Percentiles rank a stretch among this genome's conserved stretches.
These are phyloP conservation scores for Boletus rubroflammeus DNA, from an alignment of 768 basidiomycete genomes.

Conservation along the genomic window DNA sequence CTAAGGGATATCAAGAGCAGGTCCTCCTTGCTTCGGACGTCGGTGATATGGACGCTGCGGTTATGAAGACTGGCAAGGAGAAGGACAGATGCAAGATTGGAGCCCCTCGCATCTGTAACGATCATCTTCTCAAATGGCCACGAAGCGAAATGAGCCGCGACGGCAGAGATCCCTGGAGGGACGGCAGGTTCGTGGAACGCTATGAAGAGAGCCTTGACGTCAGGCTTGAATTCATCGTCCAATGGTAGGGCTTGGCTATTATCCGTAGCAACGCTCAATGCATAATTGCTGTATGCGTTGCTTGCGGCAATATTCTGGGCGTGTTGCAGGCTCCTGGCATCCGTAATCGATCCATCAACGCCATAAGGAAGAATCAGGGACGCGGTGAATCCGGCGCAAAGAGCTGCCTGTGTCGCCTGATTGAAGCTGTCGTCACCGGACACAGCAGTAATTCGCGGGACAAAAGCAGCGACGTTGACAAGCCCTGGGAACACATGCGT, in stretches of 20 bases:
- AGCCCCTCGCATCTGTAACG: conserved; percentile 87
- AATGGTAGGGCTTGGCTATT: conserved; percentile 58
- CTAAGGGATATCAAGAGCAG: conserved; percentile 87
- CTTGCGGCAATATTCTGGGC: conserved; percentile 62
- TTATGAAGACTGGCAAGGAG: conserved; percentile 91
- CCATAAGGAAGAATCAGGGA: conserved; percentile 76
- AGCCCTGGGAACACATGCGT: conserved; percentile 91
- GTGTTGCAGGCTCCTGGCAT: conserved; percentile 62
- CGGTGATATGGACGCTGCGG: conserved; percentile 85
- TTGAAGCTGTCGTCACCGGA: conserved; percentile 54
- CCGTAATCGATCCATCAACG: conserved; percentile 56
- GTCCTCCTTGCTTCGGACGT: conserved; percentile 84
- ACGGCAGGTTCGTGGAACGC: conserved; percentile 56
- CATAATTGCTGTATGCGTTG: conserved; percentile 82
- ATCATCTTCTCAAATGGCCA: conserved; percentile 95
- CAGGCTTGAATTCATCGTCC: conserved; percentile 73
- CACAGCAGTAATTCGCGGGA: conserved; percentile 59
- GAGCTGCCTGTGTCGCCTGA: conserved; percentile 71
- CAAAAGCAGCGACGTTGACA: conserved; percentile 83
- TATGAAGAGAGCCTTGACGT: conserved; percentile 84
- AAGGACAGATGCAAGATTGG: conserved; percentile 89
- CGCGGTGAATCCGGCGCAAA: conserved; percentile 89
- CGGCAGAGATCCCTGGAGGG: conserved; percentile 60
- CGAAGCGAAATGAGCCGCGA: conserved; percentile 83
- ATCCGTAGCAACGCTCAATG: conserved; percentile 75